Base-by-base conservation (phyloP, 768 basidiomycete genomes). In the Tricholoma hemisulphureum region DNA sequence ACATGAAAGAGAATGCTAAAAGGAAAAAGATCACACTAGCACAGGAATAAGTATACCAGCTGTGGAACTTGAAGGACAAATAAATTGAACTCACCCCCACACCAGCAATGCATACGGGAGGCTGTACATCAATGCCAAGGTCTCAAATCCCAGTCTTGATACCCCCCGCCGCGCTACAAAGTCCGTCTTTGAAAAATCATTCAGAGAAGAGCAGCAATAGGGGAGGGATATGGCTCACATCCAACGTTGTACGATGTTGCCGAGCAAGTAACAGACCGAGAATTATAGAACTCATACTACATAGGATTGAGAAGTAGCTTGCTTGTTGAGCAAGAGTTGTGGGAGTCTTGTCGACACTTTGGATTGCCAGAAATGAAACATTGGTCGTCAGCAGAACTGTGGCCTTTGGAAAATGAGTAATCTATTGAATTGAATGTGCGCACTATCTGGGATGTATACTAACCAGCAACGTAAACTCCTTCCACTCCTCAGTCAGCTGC, bases 81-180 rank as follows among this genome's bases (percentile, higher is more conserved):
- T n/a, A 8, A 21, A 28, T n/a, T 23, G 20, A n/a, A 35, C 53
- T 43, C 16, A 54, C 53, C 39, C 53, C 53, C 53, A 54, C 53
- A 54, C 29, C 14, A 54, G 53, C 26, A 54, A 54, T 3, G 31
- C 37, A 23, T 41, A 54, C 24, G 53, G 53, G 5, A 54, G 29
- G 13, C 53, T 54, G 8, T 54, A 54, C 53, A 54, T 54, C 39
- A 54, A 41, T 16, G 53, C 53, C 43, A 54, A 16, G 3, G 53
- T 43, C 43, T 54, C 53, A 2, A 54, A 43, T 18, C 53, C 53
- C 21, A 54, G 24, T 14, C 26, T 43, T 43, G 53, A 54, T 10
- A 54, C 53, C 4, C 37, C 53, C 41, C 53, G 53, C n/a, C 43
- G 37, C 14, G 53, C n/a, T 8, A 54, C n/a, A 43, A 54, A 54